Evolutionary conservation across 2,329 filamentous ascomycete species (phyloP), one percentile per base, ranked within the genome.

Genomic region (Fusarium domesticum): DNA sequence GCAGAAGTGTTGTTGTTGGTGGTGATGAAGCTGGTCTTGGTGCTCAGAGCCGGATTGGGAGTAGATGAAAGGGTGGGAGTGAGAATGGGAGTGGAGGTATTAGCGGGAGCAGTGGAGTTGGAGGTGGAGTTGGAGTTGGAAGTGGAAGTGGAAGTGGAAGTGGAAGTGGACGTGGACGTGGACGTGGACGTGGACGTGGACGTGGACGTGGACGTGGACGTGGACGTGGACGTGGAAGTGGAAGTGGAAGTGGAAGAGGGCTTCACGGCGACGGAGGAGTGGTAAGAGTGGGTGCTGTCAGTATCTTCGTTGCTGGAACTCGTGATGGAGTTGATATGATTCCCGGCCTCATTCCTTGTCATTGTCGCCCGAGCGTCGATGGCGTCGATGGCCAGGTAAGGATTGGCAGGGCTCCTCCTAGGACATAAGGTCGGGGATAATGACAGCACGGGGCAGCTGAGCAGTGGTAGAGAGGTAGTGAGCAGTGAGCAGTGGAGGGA

Each of bases 271-370:
- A 81, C 77, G 61, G 75, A 77, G 50, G 84, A 87, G 58, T 78
- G 77, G 68, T 77, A 77, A 50, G 84, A 87, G 58, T 78, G 77
- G 68, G 77, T 80, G 71, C 83, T 87, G 59, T 81, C 77, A 61
- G 78, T 79, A 70, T 77, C 83, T 61, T 28, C 23, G 23, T 78
- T 79, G 70, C 77, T 83, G 51, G 56, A 59, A 59, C 61, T 65
- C 58, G 65, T 64, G 50, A 60, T 43, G 39, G 66, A 67, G 64
- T 63, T 66, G 76, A 84, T 78, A 70, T 82, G 83, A 69, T 75
- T 74, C 60, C 69, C 69, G 60, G 72, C 71, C 64, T 86, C 83
- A 72, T 83, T 79, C 69, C 77, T 80, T 70, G 82, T 80, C 84
- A 88, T 87, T 68, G 70, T 80, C 69, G 67, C 68, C 65, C 59